phyloP scores from a whole-genome alignment of 352 stramenopile genomes.

The Phytophthora nicotianae region DNA sequence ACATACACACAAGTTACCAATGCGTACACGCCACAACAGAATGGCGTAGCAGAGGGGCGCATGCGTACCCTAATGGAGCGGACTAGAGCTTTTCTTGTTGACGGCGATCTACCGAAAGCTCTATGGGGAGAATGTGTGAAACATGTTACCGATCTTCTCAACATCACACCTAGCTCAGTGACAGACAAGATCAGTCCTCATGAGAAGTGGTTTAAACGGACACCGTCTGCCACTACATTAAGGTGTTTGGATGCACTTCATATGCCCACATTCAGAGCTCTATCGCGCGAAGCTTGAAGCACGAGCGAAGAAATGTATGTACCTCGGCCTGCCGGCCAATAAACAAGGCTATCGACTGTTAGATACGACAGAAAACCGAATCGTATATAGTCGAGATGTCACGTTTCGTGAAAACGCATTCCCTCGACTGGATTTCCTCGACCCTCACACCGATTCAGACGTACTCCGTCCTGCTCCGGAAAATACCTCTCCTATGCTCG shows the following conservation, averaged over 20 bases:
- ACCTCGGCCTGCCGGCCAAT: slow-evolving; percentile 1
- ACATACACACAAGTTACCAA: too few relatives aligned
- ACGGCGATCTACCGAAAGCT: background rate
- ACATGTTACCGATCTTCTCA: too few relatives aligned
- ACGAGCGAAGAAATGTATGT: slow-evolving; percentile 6
- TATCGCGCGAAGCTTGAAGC: background rate
- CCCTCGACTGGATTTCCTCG: slow-evolving; percentile 1
- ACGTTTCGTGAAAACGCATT: slow-evolving; percentile 9
- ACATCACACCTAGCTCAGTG: background rate
- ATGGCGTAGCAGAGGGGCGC: background rate
- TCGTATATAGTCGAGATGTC: slow-evolving; percentile 8
- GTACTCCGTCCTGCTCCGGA: background rate
- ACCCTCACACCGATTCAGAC: background rate
- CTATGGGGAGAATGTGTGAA: background rate
- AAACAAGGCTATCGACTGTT: slow-evolving; percentile 2
- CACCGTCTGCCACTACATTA: slow-evolving; percentile 2
- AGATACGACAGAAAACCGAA: background rate
- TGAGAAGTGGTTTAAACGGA: background rate
- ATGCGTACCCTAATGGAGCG: background rate
- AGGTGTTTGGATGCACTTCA: background rate
- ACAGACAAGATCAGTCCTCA: background rate
- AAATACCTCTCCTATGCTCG: too few relatives aligned
- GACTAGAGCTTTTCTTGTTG: background rate
- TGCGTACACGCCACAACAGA: background rate
- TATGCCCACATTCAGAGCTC: background rate